Evolutionary conservation across 345 rosid genomes (phyloP), one percentile per base, ranked within the genome.

Genomic region (Lepidium africanum): DNA sequence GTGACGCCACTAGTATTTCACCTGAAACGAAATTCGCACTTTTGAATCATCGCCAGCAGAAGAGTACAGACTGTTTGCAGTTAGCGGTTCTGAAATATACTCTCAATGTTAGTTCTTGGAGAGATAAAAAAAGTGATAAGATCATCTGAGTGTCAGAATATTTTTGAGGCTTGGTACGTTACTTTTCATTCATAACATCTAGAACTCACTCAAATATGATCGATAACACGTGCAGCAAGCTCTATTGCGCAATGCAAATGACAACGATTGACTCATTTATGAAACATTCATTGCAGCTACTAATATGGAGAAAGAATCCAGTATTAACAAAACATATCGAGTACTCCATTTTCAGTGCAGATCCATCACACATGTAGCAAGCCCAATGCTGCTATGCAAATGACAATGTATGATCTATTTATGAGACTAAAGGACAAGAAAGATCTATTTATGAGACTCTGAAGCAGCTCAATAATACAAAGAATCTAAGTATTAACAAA

Each of bases 11-110:
- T 63, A 49, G 58, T 67, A 64, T 27, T 68, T 55, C 75, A 91
- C 96, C 97, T 89, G 95, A 81, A 81, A 94, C 47, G 97, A 96
- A 52, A 91, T 86, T 71, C 89, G 92, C 51, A 86, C 76, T 69
- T 80, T 84, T 69, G 90, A 63, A 43, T 82, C 84, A 76, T 80
- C 77, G 53, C 71, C 76, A 41, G 63, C 37, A 23, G 82, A 73
- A 51, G 82, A 51, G 62, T 76, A 70, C 67, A 80, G 79, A 72
- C 77, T 85, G 30, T 63, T 46, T 48, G 78, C 79, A 38, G 91
- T 77, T 67, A 94, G 73, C 5, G 97, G 99, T 77, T 87, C 99
- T 94, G 86, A 73, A 75, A 76, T 74, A 52, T 66, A 59, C 55
- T 55, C 53, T 51, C 43, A 14, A 49, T 52, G 54, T 60, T 35